Evolutionary conservation across 345 rosid genomes (phyloP).

Genomic region (Chamaenerion angustifolium): DNA sequence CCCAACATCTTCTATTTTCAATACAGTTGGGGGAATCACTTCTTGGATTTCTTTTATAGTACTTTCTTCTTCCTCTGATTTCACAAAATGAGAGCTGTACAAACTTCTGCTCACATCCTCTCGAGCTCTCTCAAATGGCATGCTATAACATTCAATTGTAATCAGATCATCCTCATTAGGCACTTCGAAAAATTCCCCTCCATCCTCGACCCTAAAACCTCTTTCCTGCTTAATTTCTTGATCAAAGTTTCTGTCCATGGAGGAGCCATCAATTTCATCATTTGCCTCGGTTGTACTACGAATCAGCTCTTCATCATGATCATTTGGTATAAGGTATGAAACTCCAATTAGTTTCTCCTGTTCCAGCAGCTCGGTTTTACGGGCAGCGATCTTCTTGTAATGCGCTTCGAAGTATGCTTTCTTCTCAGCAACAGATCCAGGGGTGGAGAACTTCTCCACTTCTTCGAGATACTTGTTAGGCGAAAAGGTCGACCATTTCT

Average conservation of each 20-base stretch:
- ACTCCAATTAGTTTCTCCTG: slow-evolving; percentile 47
- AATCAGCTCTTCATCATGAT: slow-evolving; percentile 20
- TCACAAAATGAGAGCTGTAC: slow-evolving; percentile 10
- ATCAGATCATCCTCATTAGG: slow-evolving; percentile 23
- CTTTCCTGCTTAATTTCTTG: slow-evolving; percentile 26
- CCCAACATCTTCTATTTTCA: slow-evolving; percentile 1
- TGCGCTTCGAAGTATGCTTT: slow-evolving; percentile 94
- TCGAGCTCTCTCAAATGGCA: slow-evolving; percentile 9
- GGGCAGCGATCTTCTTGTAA: slow-evolving; percentile 81
- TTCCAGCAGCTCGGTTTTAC: slow-evolving; percentile 62
- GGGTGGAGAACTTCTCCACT: slow-evolving; percentile 82
- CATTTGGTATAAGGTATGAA: slow-evolving; percentile 12
- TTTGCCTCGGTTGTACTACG: slow-evolving; percentile 8
- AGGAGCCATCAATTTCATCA: slow-evolving; percentile 15
- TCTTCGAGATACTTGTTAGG: slow-evolving; percentile 94
- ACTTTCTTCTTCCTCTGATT: slow-evolving; percentile 16
- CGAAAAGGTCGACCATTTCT: slow-evolving; percentile 81
- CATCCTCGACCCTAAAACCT: slow-evolving; percentile 8
- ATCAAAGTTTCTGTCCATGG: slow-evolving; percentile 13
- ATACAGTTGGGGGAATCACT: slow-evolving; percentile 2
- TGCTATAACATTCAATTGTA: slow-evolving; percentile 24
- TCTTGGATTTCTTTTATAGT: slow-evolving; percentile 14
- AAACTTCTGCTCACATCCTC: slow-evolving; percentile 23
- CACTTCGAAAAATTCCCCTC: slow-evolving; percentile 8
- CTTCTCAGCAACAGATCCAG: slow-evolving; percentile 90